Evolutionary conservation across 371 early-diverging fungal genomes (phyloP).

Genomic region (Mortierella sp.): DNA sequence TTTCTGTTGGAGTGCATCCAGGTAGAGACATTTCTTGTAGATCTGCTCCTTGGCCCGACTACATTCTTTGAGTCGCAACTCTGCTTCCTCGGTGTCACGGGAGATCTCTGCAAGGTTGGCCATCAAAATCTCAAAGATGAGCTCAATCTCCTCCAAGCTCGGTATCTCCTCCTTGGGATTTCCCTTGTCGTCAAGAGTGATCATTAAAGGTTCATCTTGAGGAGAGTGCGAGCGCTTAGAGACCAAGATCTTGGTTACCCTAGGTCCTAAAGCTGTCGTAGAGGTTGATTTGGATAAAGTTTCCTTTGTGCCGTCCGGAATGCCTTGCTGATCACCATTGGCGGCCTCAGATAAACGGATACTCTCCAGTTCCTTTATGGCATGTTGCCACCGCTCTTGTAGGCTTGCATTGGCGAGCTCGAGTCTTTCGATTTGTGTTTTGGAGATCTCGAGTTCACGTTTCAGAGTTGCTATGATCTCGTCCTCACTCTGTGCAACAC

Average conservation of each 20-base stretch:
- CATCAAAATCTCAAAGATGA: slow-evolving; percentile 65
- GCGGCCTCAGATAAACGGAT: slow-evolving; percentile 36
- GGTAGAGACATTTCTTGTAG: slow-evolving; percentile 59
- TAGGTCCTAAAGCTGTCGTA: neutral
- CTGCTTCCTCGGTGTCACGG: slow-evolving; percentile 63
- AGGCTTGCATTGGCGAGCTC: slow-evolving; percentile 43
- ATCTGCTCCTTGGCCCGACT: slow-evolving; percentile 60
- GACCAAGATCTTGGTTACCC: slow-evolving; percentile 27
- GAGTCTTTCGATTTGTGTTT: slow-evolving; percentile 21
- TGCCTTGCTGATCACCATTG: slow-evolving; percentile 5
- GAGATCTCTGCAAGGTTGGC: slow-evolving; percentile 69
- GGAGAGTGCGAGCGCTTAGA: slow-evolving; percentile 23
- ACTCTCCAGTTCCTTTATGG: slow-evolving; percentile 39
- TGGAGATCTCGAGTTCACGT: slow-evolving; percentile 36
- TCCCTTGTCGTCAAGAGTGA: slow-evolving; percentile 30
- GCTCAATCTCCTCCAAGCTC: slow-evolving; percentile 64
- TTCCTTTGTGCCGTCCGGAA: slow-evolving; percentile 2
- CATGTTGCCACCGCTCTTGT: slow-evolving; percentile 48
- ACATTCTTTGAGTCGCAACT: slow-evolving; percentile 54
- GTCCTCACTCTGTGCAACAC: too few species aligned
- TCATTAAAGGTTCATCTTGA: slow-evolving; percentile 40
- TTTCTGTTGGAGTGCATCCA: slow-evolving; percentile 56
- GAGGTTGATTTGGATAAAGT: slow-evolving; percentile 1
- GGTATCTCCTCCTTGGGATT: slow-evolving; percentile 22
- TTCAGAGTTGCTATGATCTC: slow-evolving; percentile 34